A percentile compares a stretch with the other conserved stretches of the same genome.
Conservation (phyloP, 164 flowering plant genomes). For the Stephania cephalantha region DNA sequence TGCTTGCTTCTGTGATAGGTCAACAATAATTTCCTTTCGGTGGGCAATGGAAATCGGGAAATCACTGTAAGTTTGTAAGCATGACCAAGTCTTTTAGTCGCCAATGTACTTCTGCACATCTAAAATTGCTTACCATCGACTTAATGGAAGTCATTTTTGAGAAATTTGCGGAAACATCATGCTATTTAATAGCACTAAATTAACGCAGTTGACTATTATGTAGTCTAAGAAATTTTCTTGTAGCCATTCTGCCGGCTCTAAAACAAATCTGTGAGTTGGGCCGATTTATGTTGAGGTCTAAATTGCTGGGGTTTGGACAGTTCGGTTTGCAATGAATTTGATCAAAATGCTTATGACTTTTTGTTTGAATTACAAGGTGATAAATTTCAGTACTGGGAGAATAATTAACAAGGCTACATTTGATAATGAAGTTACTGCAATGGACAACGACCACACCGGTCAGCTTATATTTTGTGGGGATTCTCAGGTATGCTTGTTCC, state of each 20-base stretch:
- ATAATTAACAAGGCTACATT: slow-evolving; percentile 45
- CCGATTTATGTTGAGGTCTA: background rate
- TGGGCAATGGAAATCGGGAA: slow-evolving; percentile 82
- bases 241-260: background rate
- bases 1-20: slow-evolving; percentile 43
- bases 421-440: slow-evolving; percentile 63
- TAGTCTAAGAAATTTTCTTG: background rate
- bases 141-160: background rate
- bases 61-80: slow-evolving; percentile 67
- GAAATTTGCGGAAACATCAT: background rate
- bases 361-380: slow-evolving; percentile 42
- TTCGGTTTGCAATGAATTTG: background rate
- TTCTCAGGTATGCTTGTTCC: slow-evolving; percentile 42
- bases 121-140: background rate
- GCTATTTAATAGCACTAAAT: background rate
- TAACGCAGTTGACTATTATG: background rate
- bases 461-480: slow-evolving; percentile 93
- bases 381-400: slow-evolving; percentile 95
- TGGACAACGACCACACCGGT: slow-evolving; percentile 97
- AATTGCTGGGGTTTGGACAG: background rate
- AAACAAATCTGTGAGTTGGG: background rate
- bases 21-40: slow-evolving; percentile 90
- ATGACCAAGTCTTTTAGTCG: slow-evolving; percentile 7
- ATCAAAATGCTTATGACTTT: background rate
- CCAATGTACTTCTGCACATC: background rate